Base-by-base conservation (phyloP, 441 rosid genomes). In the Rhodomyrtus psidioides region DNA sequence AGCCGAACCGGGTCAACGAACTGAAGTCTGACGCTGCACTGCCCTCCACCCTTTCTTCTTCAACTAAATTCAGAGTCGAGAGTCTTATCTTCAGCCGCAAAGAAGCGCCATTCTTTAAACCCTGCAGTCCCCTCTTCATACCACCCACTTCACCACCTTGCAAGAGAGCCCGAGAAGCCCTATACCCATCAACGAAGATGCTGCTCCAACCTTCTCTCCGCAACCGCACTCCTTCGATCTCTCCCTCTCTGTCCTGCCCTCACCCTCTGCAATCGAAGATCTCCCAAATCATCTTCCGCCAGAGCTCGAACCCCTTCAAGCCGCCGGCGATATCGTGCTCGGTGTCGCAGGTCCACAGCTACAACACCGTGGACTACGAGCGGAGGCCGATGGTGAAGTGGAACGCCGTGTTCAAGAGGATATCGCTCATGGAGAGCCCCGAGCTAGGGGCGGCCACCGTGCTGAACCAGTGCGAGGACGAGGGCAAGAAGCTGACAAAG, bases 361-460 rank as follows among this genome's bases (percentile, higher is more conserved):
- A 97, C 87, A 96, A 97, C 83, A 93, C 97, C 9, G 86, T 95
- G 85, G 99, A 95, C 89, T 94, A 87, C 83, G 99, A 95, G 93
- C 91, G 94, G 89, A 91, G 96, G 88, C 98, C 98, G 85, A 91
- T 90, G 87, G 86, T 93, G 87, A 94, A 94, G 86, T 96, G 99
- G 99, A 94, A 89, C 76, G 89, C 95, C 57, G 84, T 97, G 46
- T 95, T 93, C 95, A 93, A 75, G 94, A 93, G 89, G 87, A 92
- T 96, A 55, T 93, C 96, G 34, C 91, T 93, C 53, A 94, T 96
- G 98, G 96, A 95, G 88, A 93, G 91, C 62, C 99, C 97, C 9
- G 96, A 94, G 70, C 84, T 93, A 86, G 96, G 97, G 49, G 89
- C 95, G 27, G 97, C 93, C 24, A 84, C 91, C 17, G 95, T 96